Conservation (phyloP, 2,329 filamentous ascomycete species). For the Elsinoe ampelina region DNA sequence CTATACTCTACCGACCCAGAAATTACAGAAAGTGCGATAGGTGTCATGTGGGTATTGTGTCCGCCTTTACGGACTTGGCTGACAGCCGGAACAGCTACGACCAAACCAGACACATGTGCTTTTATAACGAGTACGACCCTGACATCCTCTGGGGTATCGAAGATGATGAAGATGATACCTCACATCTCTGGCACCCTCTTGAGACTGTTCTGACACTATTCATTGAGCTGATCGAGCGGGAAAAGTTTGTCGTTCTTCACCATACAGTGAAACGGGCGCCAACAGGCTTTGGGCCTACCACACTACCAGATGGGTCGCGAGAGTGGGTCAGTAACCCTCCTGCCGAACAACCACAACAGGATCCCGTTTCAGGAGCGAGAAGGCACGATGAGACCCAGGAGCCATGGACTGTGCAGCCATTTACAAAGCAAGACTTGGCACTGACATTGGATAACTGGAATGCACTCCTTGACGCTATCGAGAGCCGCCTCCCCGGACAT, state of each 20-base stretch:
- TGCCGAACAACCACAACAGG: constrained; percentile 1
- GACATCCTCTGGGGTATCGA: background rate
- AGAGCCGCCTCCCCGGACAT: constrained; percentile 15
- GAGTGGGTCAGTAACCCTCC: constrained; percentile 12
- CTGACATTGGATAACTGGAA: constrained; percentile 24
- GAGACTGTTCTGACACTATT: constrained; percentile 26
- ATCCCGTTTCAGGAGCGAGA: background rate
- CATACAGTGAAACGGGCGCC: constrained; percentile 15
- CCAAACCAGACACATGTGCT: background rate
- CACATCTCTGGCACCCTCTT: constrained; percentile 22
- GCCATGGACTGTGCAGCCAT: constrained; percentile 27
- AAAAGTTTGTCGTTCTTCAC: constrained; percentile 26
- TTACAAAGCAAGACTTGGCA: constrained; percentile 24
- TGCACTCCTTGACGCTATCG: constrained; percentile 23
- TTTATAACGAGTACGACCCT: background rate
- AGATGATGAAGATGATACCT: background rate
- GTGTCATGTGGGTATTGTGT: background rate
- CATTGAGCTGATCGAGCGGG: constrained; percentile 28
- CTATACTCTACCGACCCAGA: background rate
- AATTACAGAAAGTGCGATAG: background rate
- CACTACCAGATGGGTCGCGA: background rate
- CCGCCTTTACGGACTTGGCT: background rate
- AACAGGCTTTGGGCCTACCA: background rate
- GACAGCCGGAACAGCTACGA: background rate
- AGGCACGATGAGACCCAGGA: constrained; percentile 20